Evolutionary conservation across 805 yeast species (phyloP), one percentile per base, ranked within the genome.

Genomic region (Suhomyces vadensis): DNA sequence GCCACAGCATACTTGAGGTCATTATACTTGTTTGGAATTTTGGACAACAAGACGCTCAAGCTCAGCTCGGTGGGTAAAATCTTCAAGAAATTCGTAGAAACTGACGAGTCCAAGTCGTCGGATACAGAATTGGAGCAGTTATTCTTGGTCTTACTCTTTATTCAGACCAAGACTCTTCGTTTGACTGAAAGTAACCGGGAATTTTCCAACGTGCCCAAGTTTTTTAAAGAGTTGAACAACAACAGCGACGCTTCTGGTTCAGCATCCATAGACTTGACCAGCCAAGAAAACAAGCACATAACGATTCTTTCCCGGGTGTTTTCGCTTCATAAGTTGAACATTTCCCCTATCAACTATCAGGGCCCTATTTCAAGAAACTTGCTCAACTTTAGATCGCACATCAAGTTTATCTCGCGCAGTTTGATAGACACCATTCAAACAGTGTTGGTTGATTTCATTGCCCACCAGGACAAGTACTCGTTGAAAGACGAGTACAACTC

Each of bases 321-420:
- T 35, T 61, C 75, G 2, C 50, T 70, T 31, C 66, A 60, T 41
- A 65, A 57, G 48, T 56, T 70, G 35, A 58, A 67, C 31, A 63
- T 69, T 23, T 52, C 69, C 36, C 55, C 79, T 79, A 21, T 70
- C 70, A 31, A 78, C 76, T 64, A 61, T 42, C 75, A 77, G 36
- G 91, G 91, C 2, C 90, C 89, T 10, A 71, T 88, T 25, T 85
- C 88, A 13, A 78, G 83, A 51, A 75, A 79, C 29, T 67, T 87
- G 26, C 68, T 87, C 39, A 77, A 80, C 35, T 85, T 84, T 60
- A 76, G 90, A 56, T 82, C 89, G 14, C 79, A 81, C 44, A 60
- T 85, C 37, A 74, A 80, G 43, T 76, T 76, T 38, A 61, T 85
- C 38, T 74, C 74, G 23, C 65, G 63, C 17, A 73, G 73, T 33